Base-by-base conservation (phyloP, 805 yeast species). In the Wickerhamiella bombiphila region DNA sequence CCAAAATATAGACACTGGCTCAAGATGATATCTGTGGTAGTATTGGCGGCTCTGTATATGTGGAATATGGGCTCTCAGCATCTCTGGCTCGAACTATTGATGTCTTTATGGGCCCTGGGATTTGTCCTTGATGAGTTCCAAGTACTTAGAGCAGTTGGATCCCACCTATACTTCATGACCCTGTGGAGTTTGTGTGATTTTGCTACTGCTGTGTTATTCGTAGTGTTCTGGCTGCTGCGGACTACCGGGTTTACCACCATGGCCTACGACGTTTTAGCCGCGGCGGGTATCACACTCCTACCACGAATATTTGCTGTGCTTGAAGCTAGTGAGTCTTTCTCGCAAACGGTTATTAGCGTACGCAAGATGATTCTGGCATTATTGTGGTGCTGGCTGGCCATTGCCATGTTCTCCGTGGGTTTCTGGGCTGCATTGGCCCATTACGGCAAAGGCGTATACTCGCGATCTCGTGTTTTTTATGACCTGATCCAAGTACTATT, bases 101-200 rank as follows among this genome's bases (percentile, higher is more conserved):
- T 24, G 9, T 24, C 26, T 24, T 9, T 13, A 13, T 24, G 26
- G 26, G 13, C 11, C 13, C 26, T 24, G 11, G 26, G 26, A 13
- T 24, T 24, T 24, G 65, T 66, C 32, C 48, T 68, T 29, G 76
- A 70, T 41, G 67, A 68, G 42, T 35, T 66, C 14, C 52, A 61
- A 34, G 69, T 65, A 37, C 47, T 68, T 26, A 49, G 52, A 14
- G 63, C 61, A 34, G 68, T 70, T 6, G 71, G 72, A 38, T 59
- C 56, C 42, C 57, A 56, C 26, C 64, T 68, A 16, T 60, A 68
- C 42, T 65, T 61, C 36, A 58, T 66, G 46, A 64, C 71, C 15
- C 53, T 71, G n/a, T 71, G 76, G 76, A 68, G 68, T 30, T 56
- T 66, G 41, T 54, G 69, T 39, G 76, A 70, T 44, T 55, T 66